Base-by-base conservation (phyloP, 768 basidiomycete species). In the Suillus subalutaceus region DNA sequence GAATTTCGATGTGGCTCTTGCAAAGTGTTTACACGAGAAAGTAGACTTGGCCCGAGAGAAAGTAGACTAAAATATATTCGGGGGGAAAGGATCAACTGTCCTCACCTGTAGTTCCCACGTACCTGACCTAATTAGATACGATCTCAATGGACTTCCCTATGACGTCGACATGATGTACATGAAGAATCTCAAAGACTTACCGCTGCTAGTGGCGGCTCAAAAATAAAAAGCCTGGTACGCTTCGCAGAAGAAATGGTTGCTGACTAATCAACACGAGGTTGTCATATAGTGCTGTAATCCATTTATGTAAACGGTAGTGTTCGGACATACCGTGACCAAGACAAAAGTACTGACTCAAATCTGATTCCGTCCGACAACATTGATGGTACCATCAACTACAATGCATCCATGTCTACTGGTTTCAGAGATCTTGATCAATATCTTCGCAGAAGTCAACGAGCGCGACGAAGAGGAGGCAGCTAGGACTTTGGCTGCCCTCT, bases 401-500 rank as follows among this genome's bases (percentile, higher is more conserved):
- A 12, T 60, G 26, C 59, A 60, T 12, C 59, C 59, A 60, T 60
- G 59, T 60, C 30, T 60, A 26, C 26, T 60, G 10, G 59, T 60
- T 30, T 60, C 59, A 43, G 59, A 60, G 59, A 60, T 60, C 30
- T 18, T 60, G 12, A 10, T 60, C 59, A 60, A 60, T 43, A 60
- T 60, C 18, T 60, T 60, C 18, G 59, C 59, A 43, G 59, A 60
- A 30, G 59, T 60, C 59, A 60, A 60, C 26, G 59, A 60, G 26
- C 59, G 59, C 8, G 59, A 60, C 10, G 59, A 60, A 20, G 59
- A 60, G 10, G 59, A 60, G 18, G 59, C 59, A 12, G 41, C 59
- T 20, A 60, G 59, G 26, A 60, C 59, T 23, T 60, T 64, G 55
- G 63, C 53, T 62, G 63, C 63, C 12, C 57, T 64, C 20, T 57